Percentiles rank a stretch among this genome's conserved stretches.
These are phyloP conservation scores for Seiridium unicorne DNA, from an alignment of 2,329 filamentous ascomycete species.

Conservation along the genomic window DNA sequence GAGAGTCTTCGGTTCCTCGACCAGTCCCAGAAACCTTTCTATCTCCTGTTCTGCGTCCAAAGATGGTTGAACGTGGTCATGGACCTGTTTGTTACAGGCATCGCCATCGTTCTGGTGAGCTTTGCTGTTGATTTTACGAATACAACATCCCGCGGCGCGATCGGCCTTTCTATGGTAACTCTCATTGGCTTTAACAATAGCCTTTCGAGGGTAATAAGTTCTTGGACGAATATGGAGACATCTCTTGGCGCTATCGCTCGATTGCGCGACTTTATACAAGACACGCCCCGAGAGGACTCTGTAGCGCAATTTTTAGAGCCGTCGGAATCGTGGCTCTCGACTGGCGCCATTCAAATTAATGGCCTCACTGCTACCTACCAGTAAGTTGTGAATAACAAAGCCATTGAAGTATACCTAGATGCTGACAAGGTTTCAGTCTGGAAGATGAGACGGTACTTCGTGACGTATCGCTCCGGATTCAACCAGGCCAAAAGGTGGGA, in stretches of 20 bases:
- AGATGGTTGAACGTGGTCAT: constrained; percentile 36
- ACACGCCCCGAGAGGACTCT: background rate
- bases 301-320: background rate
- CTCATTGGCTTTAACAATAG: constrained; percentile 21
- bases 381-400: background rate
- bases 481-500: background rate
- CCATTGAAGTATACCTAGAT: background rate
- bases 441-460: background rate
- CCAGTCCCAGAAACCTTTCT: constrained; percentile 29
- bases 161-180: constrained; percentile 30
- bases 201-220: constrained; percentile 18
- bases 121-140: constrained; percentile 31
- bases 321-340: background rate
- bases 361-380: background rate
- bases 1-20: constrained; percentile 30
- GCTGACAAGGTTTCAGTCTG: background rate
- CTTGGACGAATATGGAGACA: constrained; percentile 24
- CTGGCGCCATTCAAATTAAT: background rate
- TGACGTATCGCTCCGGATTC: background rate
- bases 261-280: background rate
- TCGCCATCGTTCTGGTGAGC: constrained; percentile 33
- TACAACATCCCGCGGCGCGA: constrained; percentile 23
- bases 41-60: constrained; percentile 34
- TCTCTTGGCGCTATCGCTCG: constrained; percentile 25
- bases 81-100: constrained; percentile 32